Conservation (phyloP, 805 yeast species). For the Nakazawaea ambrosiae region DNA sequence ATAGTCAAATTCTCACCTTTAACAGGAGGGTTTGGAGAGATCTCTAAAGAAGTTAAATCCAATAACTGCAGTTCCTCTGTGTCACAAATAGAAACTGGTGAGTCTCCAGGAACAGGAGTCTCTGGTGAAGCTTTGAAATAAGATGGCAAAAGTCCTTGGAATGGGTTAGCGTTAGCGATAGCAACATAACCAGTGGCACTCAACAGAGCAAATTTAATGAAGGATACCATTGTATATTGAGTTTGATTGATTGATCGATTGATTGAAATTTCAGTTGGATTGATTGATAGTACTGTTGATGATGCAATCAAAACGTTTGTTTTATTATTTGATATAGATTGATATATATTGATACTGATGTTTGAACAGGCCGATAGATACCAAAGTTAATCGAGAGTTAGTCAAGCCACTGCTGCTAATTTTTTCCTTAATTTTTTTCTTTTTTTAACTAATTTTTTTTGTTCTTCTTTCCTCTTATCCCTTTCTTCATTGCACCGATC, state of each 20-base stretch:
- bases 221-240: constrained; percentile 4
- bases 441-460: no score
- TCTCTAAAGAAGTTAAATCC: constrained; percentile 46
- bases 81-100: constrained; percentile 81
- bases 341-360: no score
- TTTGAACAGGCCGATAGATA: no score
- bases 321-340: no score
- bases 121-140: constrained; percentile 18
- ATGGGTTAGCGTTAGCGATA: constrained; percentile 24
- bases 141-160: constrained; percentile 18
- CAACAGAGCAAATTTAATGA: not conserved
- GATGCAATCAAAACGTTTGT: no score
- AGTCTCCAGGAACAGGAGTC: constrained; percentile 82
- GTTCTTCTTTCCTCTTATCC: no score
- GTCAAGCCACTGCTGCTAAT: no score
- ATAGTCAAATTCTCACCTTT: constrained; percentile 83
- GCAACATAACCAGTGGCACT: not conserved
- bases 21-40: constrained; percentile 83
- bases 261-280: no score
- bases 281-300: no score
- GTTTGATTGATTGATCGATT: not conserved
- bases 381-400: no score
- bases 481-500: no score
- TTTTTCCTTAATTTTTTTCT: no score
- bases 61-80: constrained; percentile 54